phyloP scores from a whole-genome alignment of 2,329 filamentous ascomycete genomes.

The Phaeosphaeria sp. region DNA sequence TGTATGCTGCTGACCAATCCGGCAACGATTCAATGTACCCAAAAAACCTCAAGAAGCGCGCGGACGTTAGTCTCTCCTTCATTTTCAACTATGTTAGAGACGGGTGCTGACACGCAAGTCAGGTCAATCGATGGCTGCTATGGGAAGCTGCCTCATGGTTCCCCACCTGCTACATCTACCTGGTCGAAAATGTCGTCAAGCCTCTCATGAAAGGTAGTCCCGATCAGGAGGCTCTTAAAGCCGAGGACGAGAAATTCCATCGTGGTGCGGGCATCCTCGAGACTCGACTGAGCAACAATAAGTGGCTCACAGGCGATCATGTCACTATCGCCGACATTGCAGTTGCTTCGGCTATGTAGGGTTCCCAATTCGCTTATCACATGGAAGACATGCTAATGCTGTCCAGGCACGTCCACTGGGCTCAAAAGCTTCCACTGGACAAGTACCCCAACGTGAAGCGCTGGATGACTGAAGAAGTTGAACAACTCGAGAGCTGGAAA shows the following conservation, averaged over 20 bases:
- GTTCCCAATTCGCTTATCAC: too few species aligned
- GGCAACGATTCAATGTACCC: constrained; percentile 45
- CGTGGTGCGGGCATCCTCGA: constrained; percentile 49
- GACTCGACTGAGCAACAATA: constrained; percentile 45
- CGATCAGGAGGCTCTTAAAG: constrained; percentile 46
- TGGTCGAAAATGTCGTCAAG: constrained; percentile 52
- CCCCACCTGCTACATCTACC: constrained; percentile 49
- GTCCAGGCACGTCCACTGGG: constrained; percentile 42
- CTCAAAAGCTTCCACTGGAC: constrained; percentile 46
- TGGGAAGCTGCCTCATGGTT: constrained; percentile 55
- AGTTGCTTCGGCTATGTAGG: constrained; percentile 46
- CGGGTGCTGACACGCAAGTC: neutral
- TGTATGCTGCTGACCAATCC: constrained; percentile 49
- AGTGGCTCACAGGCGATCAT: constrained; percentile 47
- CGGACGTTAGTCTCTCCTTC: constrained; percentile 18
- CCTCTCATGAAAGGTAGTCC: constrained; percentile 47
- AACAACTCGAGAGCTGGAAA: constrained; percentile 49
- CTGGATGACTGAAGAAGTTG: constrained; percentile 48
- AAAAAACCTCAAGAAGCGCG: constrained; percentile 49
- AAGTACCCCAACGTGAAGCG: constrained; percentile 47
- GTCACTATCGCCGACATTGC: constrained; percentile 53
- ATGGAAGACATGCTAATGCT: neutral
- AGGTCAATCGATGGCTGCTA: constrained; percentile 51
- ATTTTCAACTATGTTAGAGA: neutral
- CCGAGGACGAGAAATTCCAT: constrained; percentile 41